Evolutionary conservation across 495 filamentous ascomycete species (phyloP), one percentile per base, ranked within the genome.

Genomic region (Penicillium macrosclerotiorum): DNA sequence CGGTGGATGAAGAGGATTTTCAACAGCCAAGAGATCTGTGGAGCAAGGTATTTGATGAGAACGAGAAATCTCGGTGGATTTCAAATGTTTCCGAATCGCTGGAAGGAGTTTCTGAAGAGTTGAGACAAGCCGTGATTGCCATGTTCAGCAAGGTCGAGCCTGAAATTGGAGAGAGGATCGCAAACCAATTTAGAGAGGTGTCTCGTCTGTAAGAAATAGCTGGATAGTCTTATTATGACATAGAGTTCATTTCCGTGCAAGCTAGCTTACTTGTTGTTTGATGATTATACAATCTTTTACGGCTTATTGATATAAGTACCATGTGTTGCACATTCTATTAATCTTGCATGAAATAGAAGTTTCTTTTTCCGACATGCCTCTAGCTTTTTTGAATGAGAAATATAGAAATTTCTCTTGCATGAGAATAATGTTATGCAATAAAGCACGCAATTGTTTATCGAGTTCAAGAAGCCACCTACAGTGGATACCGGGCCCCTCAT

Each of bases 141-240:
- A 60, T 67, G 61, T 67, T 67, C 34, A 46, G 52, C 38, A 52
- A 56, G 18, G 66, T 71, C 20, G 62, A 69, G 27, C 25, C 57
- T 3, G 53, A 54, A 13, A 64, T 71, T 31, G 60, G 62, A 16
- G 42, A 63, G 44, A 40, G 62, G 42, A 59, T 71, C 26, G 33
- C 22, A 1, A 52, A 41, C 1, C 51, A 54, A 35, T 38, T 12
- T 2, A 55, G 26, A 40, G 30, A 43, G 9, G 42, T 3, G 11
- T 42, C 45, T 4, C 37, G 22, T 20, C 45, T 48, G 27, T 48
- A n/a, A n/a, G 14, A 26, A 9, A 32, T 7, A 1, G 8, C 17
- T 14, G 30, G 17, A 32, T n/a, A 32, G 4, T n/a, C 1, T 7
- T 5, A 32, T 32, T 2, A 9, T 32, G 12, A n/a, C n/a, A n/a